phyloP scores from a whole-genome alignment of 2,329 filamentous ascomycete genomes.

The Phaeomoniella chlamydospora region DNA sequence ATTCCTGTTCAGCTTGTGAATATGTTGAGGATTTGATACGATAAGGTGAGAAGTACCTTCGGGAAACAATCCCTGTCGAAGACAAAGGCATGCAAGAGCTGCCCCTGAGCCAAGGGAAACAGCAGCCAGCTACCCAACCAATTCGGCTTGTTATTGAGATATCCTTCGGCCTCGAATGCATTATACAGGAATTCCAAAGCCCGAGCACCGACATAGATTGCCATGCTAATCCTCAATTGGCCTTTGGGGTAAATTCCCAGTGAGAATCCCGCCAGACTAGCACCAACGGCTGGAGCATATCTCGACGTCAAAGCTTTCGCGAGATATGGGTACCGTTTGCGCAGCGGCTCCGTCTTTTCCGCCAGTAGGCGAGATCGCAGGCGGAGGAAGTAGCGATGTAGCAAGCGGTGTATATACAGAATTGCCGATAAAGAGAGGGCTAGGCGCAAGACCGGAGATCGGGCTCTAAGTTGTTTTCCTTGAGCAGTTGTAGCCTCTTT shows the following conservation, averaged over 20 bases:
- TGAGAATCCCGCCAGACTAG: constrained; percentile 71
- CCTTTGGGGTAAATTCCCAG: constrained; percentile 61
- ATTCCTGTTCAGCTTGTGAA: constrained; percentile 22
- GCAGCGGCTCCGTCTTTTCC: constrained; percentile 67
- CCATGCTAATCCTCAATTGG: constrained; percentile 61
- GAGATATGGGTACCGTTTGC: constrained; percentile 65
- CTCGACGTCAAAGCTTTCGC: constrained; percentile 63
- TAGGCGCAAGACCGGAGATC: constrained; percentile 57
- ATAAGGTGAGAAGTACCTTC: constrained; percentile 26
- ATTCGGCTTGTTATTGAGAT: constrained; percentile 55
- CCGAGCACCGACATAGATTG: constrained; percentile 68
- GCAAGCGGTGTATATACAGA: constrained; percentile 72
- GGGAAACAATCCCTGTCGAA: constrained; percentile 66
- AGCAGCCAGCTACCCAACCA: constrained; percentile 79
- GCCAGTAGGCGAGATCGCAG: constrained; percentile 66
- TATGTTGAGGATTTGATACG: constrained; percentile 23
- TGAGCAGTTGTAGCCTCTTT: constrained; percentile 15
- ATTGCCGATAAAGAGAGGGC: constrained; percentile 75
- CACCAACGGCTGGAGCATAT: constrained; percentile 79
- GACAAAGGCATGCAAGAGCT: constrained; percentile 60
- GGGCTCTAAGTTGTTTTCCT: constrained; percentile 24
- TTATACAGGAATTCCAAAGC: constrained; percentile 83
- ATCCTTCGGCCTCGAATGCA: constrained; percentile 58
- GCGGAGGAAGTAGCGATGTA: constrained; percentile 78
- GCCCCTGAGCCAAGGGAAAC: constrained; percentile 61